Base-by-base conservation (phyloP, 352 stramenopile genomes). In the Pythium chondricola region DNA sequence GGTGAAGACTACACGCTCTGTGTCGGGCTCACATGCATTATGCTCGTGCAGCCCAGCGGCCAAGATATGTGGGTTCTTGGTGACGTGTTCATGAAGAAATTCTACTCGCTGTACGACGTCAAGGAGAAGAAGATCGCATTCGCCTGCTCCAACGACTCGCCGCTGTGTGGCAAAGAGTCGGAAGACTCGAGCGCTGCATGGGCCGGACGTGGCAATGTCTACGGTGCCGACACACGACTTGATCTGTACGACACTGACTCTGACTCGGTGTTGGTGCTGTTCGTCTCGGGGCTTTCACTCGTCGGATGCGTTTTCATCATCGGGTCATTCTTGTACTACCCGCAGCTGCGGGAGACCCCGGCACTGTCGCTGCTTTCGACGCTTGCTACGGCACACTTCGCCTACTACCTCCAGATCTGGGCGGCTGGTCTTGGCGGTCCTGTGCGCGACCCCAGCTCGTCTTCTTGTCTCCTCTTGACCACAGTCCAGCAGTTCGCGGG, bases 21-120 rank as follows among this genome's bases (percentile, higher is more conserved):
- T 25, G 71, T 91, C n/a, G 80, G 75, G 10, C 43, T 82, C 16
- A 90, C 79, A 36, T 90, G 79, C 39, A 83, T 91, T 10, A 55
- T 88, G 37, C 48, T 91, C 24, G 70, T 88, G 32, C 80, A 91
- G 43, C 74, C 78, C 5, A 88, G 75, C 39, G 77, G 80, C 0
- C 80, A 88, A 48, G 76, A 91, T 32, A 86, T 98, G 55, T 99
- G 95, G 95, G 98, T 99, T 61, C 83, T 99, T 24, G 96, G 93
- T 20, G 93, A 98, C 42, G 85, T 97, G 14, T 98, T 98, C 60
- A 96, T 98, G 82, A 89, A 96, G 54, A 96, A 96, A 60, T 97
- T 96, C 60, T 96, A 97, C 73, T 93, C 85, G 40, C 67, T 97
- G 14, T 97, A 97, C 56, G 83, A 98, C 64, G 88, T 91, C 16